These are phyloP conservation scores for Aphanomyces euteiches DNA, from an alignment of 352 stramenopile species.

Conservation along the genomic window DNA sequence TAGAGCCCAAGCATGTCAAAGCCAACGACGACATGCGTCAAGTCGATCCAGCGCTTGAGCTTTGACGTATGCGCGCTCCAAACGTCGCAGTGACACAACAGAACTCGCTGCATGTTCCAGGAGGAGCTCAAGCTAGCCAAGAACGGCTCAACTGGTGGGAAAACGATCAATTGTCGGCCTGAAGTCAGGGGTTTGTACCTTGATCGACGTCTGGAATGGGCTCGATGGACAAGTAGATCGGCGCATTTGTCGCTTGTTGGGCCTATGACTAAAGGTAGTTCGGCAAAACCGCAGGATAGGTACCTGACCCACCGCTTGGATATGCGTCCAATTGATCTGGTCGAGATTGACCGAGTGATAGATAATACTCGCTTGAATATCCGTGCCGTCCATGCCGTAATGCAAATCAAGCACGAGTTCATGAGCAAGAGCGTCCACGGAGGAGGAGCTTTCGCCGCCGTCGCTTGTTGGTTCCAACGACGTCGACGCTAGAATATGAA, in stretches of 20 bases:
- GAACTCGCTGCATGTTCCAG: conserved; percentile 31
- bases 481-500: conserved; percentile 49
- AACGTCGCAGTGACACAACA: conserved; percentile 67
- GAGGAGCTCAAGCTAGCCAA: conserved; percentile 35
- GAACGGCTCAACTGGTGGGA: conserved; percentile 33
- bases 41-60: conserved; percentile 47
- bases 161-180: not conserved
- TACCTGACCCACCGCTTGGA: conserved; percentile 6
- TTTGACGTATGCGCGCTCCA: conserved; percentile 39
- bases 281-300: not conserved
- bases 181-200: not conserved
- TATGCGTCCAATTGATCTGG: not conserved
- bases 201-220: not conserved
- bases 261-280: conserved; percentile 14
- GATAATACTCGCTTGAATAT: conserved; percentile 29
- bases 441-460: conserved; percentile 11
- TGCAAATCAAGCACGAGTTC: conserved; percentile 59
- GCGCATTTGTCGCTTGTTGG: conserved; percentile 4
- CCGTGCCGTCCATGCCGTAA: conserved; percentile 41
- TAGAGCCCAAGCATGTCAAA: conserved; percentile 68
- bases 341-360: conserved; percentile 3
- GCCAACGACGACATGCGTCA: conserved; percentile 44
- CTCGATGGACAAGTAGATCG: conserved; percentile 15
- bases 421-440: conserved; percentile 50
- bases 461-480: conserved; percentile 14